Base-by-base conservation (phyloP, 2,329 filamentous ascomycete genomes). In the Pseudocercospora musae region DNA sequence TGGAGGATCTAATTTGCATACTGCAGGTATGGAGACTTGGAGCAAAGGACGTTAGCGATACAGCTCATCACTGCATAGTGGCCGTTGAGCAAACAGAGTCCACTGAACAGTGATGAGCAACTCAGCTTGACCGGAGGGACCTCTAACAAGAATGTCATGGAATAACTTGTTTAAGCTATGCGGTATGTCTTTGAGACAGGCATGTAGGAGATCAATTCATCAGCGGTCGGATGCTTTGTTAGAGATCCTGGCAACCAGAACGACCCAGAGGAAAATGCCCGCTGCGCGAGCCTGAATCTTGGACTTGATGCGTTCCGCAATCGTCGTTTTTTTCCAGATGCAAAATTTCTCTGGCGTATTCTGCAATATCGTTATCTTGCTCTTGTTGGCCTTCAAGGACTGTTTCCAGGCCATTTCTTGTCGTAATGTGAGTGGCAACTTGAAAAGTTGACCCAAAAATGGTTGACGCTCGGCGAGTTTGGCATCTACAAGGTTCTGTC, bases 91-190 rank as follows among this genome's bases (percentile, higher is more conserved):
- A 23, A 79, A 86, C 0, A 87, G 73, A 0, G 88, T 74, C 81
- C 81, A 87, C 20, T 82, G 78, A 0, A 87, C 62, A 29, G 79
- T 85, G 0, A 83, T 64, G 0, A 78, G 59, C 0, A 86, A 65
- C 0, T 77, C 72, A 0, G 80, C 72, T 52, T 73, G 71, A 4
- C 84, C 76, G 0, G 74, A 40, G 0, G 59, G 18, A 57, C 88
- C 84, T 15, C 82, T 76, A 7, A 46, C 58, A 2, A 87, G 59
- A 0, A 87, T 82, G 15, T 83, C 73, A 2, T 73, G 75, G 62
- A 88, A 87, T 0, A 88, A 67, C 0, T 81, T 73, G 37, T 76
- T 68, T 0, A 88, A 72, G 0, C 74, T 73, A 6, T 57, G 54
- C 0, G 79, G 81, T 31, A 81, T 75, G 27, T 80, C 75, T 7